Evolutionary conservation across 2,329 filamentous ascomycete species (phyloP), one percentile per base, ranked within the genome.

Genomic region (Neofusicoccum umdonicola): DNA sequence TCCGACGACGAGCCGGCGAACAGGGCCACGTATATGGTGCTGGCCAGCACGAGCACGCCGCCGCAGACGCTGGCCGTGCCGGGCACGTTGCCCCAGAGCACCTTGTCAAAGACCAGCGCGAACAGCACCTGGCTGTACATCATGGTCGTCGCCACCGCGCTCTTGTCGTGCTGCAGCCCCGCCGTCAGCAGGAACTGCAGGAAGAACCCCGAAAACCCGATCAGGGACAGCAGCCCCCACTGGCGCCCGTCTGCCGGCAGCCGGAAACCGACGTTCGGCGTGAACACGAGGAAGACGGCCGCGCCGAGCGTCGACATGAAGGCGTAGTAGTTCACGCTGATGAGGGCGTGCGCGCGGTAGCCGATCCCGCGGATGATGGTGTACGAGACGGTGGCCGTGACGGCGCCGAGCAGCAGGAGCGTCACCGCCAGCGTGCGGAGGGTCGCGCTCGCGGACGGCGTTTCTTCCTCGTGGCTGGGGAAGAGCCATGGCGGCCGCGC

Each of bases 261-360:
- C 6, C 84, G 77, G 66, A 88, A 86, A 8, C 81, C 80, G 13
- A 87, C 78, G 11, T 79, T 79, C 0, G 87, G 86, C 3, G 88
- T 70, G 3, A 78, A 69, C 3, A 84, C 67, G 51, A 94, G 83
- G 15, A 85, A 84, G 1, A 85, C 66, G 3, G 83, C 74, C 27
- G 87, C 87, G 52, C 94, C 86, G 1, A 92, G 67, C 0, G 86
- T 88, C 66, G 88, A 90, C 74, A 86, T 88, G 2, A 82, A 79
- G 2, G 87, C 86, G 71, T 96, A 96, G 77, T 92, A 94, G 71
- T 91, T 94, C 62, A 96, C 91, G 4, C 86, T 90, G 65, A 96
- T 87, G 22, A 96, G 81, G 0, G 92, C 86, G 71, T 96, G 91
- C 0, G 90, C 89, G 34, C 90, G 85, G 69, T 86, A 86, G 4